Base-by-base conservation (phyloP, 371 early-diverging fungal species). In the Capillidium rhysosporum region DNA sequence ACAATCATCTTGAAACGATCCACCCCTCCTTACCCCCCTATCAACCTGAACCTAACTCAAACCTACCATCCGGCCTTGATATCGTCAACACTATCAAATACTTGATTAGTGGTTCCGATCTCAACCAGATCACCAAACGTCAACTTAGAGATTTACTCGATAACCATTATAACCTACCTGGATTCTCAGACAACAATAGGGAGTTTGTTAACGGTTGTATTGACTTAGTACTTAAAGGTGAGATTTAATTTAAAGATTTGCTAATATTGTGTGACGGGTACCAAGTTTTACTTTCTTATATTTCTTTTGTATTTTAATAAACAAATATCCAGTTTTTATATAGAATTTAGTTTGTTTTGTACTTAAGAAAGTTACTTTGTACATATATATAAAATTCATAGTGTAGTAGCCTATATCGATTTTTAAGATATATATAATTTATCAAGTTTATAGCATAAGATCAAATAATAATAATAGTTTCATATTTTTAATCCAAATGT, bases 61-160 rank as follows among this genome's bases (percentile, higher is more conserved):
- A 38, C 21, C 14, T n/a, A 16, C 52, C 52, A 9, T 18, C 40
- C 0, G 90, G 91, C 57, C 79, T 82, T 40, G 84, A 86, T 49
- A 72, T 95, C 48, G 65, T 82, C 3, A 64, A 61, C 34, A 78
- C 80, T 59, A 82, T 92, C 54, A 72, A 74, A 25, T 69, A 73
- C 21, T 82, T 92, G 31, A 68, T 92, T 12, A 55, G 75, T 18
- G 75, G 76, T 1, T 77, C 86, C n/a, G 77, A 88, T 57, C 62
- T 86, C 30, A 82, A 80, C 76, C 67, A 72, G 23, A 70, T 85
- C 56, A 84, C 89, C 30, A 88, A 88, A 65, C 86, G 85, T 62
- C 81, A 80, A 60, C 86, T 95, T 26, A 64, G 96, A 5, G 85
- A 89, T 55, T 79, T 85, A 57, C 65, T 95, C 43, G 51, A 51